phyloP scores from a whole-genome alignment of 257 asterid genomes.

The Misopates orontium region DNA sequence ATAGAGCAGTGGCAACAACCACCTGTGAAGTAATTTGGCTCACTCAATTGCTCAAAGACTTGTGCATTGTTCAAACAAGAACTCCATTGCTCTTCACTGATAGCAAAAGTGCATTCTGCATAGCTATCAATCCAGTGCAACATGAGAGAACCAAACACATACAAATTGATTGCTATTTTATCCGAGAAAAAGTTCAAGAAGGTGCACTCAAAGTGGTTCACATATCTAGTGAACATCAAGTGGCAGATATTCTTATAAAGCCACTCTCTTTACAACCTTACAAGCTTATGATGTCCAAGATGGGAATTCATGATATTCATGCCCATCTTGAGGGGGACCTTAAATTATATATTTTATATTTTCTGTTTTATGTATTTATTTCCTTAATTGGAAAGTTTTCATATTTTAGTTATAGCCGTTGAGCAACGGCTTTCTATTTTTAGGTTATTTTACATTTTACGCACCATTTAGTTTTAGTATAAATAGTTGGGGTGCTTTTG shows the following conservation, averaged over 20 bases:
- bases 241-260: not conserved
- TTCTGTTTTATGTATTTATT: too few species aligned
- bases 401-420: too few species aligned
- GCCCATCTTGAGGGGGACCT: too few species aligned
- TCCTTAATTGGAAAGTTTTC: too few species aligned
- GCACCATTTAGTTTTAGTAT: too few species aligned
- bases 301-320: too few species aligned
- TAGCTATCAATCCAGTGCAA: not conserved
- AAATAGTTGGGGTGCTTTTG: too few species aligned
- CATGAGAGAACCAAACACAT: not conserved
- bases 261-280: not conserved
- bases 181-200: not conserved
- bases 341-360: too few species aligned
- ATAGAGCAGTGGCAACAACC: not conserved
- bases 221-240: not conserved
- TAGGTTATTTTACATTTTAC: too few species aligned
- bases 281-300: not conserved
- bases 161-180: not conserved
- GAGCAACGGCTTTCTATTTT: too few species aligned
- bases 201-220: not conserved
- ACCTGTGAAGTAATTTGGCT: not conserved
- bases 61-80: not conserved
- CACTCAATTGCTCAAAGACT: not conserved
- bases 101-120: not conserved
- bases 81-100: not conserved